These are phyloP conservation scores for Dactylellina leptospora DNA, from an alignment of 2,329 filamentous ascomycete genomes.

Conservation along the genomic window DNA sequence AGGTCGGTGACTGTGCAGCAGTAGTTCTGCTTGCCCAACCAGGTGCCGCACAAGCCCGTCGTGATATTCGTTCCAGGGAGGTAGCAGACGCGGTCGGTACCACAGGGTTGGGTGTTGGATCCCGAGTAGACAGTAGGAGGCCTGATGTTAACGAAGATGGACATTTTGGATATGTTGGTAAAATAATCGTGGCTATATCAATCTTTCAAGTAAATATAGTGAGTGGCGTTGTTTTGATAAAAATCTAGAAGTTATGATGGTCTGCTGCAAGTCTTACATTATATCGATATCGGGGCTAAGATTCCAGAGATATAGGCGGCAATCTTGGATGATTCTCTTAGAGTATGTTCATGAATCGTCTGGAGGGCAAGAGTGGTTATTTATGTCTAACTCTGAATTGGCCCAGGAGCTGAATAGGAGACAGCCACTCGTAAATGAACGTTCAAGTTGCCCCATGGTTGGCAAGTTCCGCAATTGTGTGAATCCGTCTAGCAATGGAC, in stretches of 20 bases:
- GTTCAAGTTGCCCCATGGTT: too few relatives aligned
- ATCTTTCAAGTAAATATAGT: too few relatives aligned
- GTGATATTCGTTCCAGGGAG: constrained; percentile 28
- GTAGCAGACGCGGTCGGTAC: constrained; percentile 17
- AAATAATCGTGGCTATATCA: too few relatives aligned
- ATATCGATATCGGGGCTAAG: too few relatives aligned
- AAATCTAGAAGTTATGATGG: not conserved
- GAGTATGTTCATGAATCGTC: too few relatives aligned
- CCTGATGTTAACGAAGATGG: constrained; percentile 23
- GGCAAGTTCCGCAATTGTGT: not conserved
- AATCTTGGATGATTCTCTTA: too few relatives aligned
- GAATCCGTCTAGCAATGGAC: not conserved
- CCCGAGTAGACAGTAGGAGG: constrained; percentile 14
- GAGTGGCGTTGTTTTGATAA: not conserved
- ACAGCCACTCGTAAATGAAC: too few relatives aligned
- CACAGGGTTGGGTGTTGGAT: not conserved
- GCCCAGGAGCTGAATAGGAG: too few relatives aligned
- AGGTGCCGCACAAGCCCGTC: constrained; percentile 38
- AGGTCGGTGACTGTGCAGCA: constrained; percentile 28
- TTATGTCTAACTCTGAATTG: too few relatives aligned
- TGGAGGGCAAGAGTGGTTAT: too few relatives aligned
- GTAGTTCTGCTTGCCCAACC: constrained; percentile 34
- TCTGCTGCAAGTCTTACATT: not conserved
- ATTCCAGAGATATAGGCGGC: too few relatives aligned
- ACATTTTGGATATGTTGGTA: constrained; percentile 9